A percentile compares a stretch with the other conserved stretches of the same genome.
Evolutionary conservation across 1,284 basidiomycete genomes (phyloP).

Genomic region (Heterobasidion parviporum): DNA sequence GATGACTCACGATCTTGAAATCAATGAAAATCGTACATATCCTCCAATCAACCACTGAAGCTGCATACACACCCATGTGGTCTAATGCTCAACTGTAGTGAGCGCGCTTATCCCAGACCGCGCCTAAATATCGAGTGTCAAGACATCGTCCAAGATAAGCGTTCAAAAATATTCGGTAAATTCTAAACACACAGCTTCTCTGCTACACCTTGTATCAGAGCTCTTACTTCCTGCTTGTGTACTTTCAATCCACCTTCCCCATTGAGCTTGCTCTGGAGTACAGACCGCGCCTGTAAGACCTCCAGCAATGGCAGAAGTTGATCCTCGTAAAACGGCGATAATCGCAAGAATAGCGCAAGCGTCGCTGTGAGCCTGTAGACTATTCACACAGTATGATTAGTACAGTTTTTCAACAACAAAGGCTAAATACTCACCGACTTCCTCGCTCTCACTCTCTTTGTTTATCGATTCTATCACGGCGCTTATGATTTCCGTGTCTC

Average conservation of each 20-base stretch:
- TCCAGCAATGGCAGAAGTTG: slow-evolving; percentile 54
- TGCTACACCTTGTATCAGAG: slow-evolving; percentile 60
- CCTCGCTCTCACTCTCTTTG: slow-evolving; percentile 65
- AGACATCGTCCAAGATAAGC: too few relatives aligned
- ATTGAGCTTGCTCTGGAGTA: slow-evolving; percentile 42
- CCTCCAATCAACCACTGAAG: too few relatives aligned
- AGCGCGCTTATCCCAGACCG: too few relatives aligned
- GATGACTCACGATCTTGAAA: too few relatives aligned
- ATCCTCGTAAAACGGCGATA: slow-evolving; percentile 55
- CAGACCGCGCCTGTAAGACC: slow-evolving; percentile 54
- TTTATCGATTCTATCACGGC: slow-evolving; percentile 71
- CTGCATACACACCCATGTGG: too few relatives aligned
- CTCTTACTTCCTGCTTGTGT: slow-evolving; percentile 48
- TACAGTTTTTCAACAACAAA: slow-evolving; percentile 7
- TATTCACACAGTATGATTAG: slow-evolving; percentile 17
- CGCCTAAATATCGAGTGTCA: too few relatives aligned
- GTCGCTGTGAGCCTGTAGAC: slow-evolving; percentile 77
- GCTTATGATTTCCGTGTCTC: slow-evolving; percentile 77
- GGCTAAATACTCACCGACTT: slow-evolving; percentile 54
- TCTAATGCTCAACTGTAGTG: too few relatives aligned
- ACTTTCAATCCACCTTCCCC: slow-evolving; percentile 35
- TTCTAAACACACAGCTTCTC: slow-evolving; percentile 28
- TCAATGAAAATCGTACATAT: too few relatives aligned
- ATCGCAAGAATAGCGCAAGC: slow-evolving; percentile 62
- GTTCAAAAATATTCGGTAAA: too few relatives aligned